Conservation (phyloP, 1,284 basidiomycete species). For the Acaromyces ingoldii region DNA sequence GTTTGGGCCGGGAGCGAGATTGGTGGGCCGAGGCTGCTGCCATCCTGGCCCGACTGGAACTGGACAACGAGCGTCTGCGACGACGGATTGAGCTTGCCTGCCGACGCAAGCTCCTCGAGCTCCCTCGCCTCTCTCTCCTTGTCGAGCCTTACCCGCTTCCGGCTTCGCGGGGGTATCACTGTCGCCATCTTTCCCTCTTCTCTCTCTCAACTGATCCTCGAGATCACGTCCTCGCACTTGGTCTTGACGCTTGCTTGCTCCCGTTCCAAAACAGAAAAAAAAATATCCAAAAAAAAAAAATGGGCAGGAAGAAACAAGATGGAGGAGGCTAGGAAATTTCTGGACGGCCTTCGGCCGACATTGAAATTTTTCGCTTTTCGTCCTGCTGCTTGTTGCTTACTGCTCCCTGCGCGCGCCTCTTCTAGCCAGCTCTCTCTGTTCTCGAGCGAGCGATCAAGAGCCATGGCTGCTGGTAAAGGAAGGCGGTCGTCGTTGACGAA, state of each 20-base stretch:
- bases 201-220: background rate
- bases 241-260: background rate
- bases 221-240: background rate
- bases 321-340: no score
- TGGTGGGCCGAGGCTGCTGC: constrained; percentile 35
- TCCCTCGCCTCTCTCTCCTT: constrained; percentile 16
- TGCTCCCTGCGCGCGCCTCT: no score
- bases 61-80: constrained; percentile 43
- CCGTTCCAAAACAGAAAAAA: no score
- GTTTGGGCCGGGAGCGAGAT: constrained; percentile 43
- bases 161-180: constrained; percentile 33
- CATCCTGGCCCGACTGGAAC: constrained; percentile 43
- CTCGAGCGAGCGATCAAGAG: no score
- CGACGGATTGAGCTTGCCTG: constrained; percentile 37
- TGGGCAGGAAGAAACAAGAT: no score
- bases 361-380: no score
- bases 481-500: no score
- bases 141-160: constrained; percentile 36
- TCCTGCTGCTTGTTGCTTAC: no score
- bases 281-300: no score
- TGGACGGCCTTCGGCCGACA: no score
- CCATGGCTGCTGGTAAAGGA: no score
- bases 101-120: constrained; percentile 18
- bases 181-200: constrained; percentile 29
- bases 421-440: no score